Evolutionary conservation across 1,139 yeast genomes (phyloP).

Genomic region (Casaregolazyma suthepensis): DNA sequence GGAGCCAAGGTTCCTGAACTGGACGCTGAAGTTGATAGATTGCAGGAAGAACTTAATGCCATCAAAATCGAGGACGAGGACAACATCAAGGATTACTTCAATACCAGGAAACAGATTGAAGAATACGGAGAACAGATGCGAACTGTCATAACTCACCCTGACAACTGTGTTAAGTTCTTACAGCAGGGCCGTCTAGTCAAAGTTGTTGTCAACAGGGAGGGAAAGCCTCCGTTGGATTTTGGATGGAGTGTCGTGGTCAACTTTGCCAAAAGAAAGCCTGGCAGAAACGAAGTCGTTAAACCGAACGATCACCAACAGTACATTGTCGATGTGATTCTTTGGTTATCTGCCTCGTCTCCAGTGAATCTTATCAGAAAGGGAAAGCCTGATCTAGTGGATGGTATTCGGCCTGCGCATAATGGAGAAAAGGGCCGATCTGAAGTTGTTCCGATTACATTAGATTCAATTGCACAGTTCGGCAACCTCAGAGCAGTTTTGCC

Average conservation of each 20-base stretch:
- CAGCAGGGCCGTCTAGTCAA: constrained; percentile 84
- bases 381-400: constrained; percentile 75
- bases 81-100: constrained; percentile 73
- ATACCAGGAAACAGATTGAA: constrained; percentile 63
- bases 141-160: constrained; percentile 87
- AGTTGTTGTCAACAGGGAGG: constrained; percentile 43
- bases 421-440: constrained; percentile 73
- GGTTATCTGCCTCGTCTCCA: constrained; percentile 65
- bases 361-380: constrained; percentile 34
- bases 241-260: constrained; percentile 94
- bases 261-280: constrained; percentile 55
- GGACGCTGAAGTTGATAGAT: constrained; percentile 55
- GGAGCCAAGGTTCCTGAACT: constrained; percentile 82
- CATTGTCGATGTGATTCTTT: constrained; percentile 66
- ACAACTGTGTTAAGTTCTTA: constrained; percentile 71
- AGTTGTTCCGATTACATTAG: constrained; percentile 76
- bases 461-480: constrained; percentile 67
- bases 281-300: constrained; percentile 27
- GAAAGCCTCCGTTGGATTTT: constrained; percentile 43
- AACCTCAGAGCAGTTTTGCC: constrained; percentile 80
- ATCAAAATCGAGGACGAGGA: constrained; percentile 67
- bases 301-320: constrained; percentile 81
- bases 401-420: constrained; percentile 71
- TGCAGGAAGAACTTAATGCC: constrained; percentile 44
- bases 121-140: constrained; percentile 71